Conservation (phyloP, 345 rosid species). For the Eucalyptus polyanthemos region DNA sequence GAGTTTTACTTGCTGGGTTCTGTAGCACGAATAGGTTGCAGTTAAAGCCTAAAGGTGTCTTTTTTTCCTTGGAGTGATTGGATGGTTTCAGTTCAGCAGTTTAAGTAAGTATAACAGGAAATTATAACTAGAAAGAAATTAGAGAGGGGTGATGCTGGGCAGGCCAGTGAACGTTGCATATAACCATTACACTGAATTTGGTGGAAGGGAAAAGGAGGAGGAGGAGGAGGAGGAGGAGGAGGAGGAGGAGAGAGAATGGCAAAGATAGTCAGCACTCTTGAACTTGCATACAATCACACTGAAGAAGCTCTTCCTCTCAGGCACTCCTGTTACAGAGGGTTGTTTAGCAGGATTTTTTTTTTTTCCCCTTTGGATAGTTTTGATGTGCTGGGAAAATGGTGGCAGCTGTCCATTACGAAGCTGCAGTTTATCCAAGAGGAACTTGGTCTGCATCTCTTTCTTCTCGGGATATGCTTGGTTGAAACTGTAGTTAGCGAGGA, state of each 20-base stretch:
- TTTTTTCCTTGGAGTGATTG: not conserved
- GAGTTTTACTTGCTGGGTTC: not conserved
- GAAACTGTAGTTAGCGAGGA: not conserved
- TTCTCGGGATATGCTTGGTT: not conserved
- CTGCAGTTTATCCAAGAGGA: not conserved
- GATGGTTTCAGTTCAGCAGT: not conserved
- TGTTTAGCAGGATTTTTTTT: not conserved
- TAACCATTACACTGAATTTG: not conserved
- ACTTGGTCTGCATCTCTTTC: not conserved
- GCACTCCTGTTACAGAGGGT: not conserved
- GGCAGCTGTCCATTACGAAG: accelerated
- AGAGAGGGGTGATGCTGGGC: not conserved
- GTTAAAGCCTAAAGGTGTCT: not conserved
- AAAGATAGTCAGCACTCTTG: not conserved
- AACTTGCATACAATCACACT: not conserved
- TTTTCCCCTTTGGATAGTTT: not conserved
- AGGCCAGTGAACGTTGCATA: accelerated
- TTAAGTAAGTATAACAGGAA: not conserved
- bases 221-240: not conserved
- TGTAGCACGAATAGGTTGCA: not conserved
- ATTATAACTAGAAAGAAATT: not conserved
- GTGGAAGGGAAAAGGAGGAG: not conserved
- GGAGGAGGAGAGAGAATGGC: not conserved
- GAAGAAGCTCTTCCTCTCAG: not conserved
- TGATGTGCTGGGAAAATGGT: not conserved